phyloP scores from a whole-genome alignment of 305 asterid genomes.

The Fraxinus nigra region DNA sequence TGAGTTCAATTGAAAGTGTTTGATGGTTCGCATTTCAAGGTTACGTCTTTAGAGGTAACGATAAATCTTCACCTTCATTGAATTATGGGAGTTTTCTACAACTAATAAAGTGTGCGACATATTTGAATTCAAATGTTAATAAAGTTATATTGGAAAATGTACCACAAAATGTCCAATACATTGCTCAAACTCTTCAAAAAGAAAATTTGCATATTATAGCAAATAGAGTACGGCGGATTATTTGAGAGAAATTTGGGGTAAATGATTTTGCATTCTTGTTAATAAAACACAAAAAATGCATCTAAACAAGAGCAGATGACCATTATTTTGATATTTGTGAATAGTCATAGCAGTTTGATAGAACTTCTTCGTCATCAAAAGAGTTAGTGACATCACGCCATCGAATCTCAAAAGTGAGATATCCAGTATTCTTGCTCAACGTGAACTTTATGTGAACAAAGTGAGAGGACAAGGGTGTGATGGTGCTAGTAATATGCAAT shows the following conservation, averaged over 20 bases:
- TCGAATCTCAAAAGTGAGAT: neutral
- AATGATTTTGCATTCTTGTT: neutral
- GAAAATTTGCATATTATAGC: neutral
- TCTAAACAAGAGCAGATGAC: neutral
- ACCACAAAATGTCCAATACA: neutral
- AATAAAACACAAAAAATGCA: neutral
- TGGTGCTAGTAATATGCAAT: neutral
- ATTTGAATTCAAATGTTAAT: neutral
- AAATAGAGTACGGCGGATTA: neutral
- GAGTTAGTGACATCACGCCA: neutral
- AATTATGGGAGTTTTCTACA: neutral
- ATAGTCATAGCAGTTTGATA: neutral
- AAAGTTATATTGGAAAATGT: neutral
- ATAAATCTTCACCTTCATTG: neutral
- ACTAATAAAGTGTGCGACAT: neutral
- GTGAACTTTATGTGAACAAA: neutral
- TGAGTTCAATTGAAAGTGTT: neutral
- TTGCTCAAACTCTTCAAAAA: neutral
- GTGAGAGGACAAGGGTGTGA: neutral
- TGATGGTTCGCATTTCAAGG: neutral
- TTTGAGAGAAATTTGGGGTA: neutral
- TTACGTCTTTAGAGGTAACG: neutral
- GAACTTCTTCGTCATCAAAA: neutral
- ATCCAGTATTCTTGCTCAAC: neutral
- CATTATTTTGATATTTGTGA: neutral